Percentiles rank a stretch among this genome's conserved stretches.
Conservation (phyloP, 805 yeast species). For the Starmerella bombi region DNA sequence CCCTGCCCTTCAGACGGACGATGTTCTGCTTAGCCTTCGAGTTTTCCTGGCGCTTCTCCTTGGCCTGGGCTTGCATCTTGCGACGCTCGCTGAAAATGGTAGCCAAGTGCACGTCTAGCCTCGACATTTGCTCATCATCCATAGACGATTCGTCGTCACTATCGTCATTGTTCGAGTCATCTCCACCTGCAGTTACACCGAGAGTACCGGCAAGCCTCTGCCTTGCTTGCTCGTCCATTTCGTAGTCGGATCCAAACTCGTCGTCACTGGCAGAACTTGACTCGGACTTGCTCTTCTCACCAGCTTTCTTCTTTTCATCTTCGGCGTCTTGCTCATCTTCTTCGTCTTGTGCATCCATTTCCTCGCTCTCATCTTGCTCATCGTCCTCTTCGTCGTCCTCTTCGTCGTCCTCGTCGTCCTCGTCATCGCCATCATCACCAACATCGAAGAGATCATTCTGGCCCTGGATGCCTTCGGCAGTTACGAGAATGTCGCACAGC, state of each 20-base stretch:
- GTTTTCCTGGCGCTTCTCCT: slow-evolving; percentile 51
- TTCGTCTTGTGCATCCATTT: slow-evolving; percentile 16
- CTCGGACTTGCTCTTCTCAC: slow-evolving; percentile 3
- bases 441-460: slow-evolving; percentile 62
- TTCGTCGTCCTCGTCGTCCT: slow-evolving; percentile 30
- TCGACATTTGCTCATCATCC: slow-evolving; percentile 97
- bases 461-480: slow-evolving; percentile 73
- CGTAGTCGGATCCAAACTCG: slow-evolving; percentile 6
- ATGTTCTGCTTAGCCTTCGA: slow-evolving; percentile 67
- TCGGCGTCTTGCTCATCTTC: too few species aligned
- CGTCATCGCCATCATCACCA: slow-evolving; percentile 35
- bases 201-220: slow-evolving; percentile 16
- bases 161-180: slow-evolving; percentile 31
- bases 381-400: slow-evolving; percentile 31
- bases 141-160: slow-evolving; percentile 53
- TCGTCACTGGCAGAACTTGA: background rate
- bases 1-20: slow-evolving; percentile 61
- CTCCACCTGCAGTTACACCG: slow-evolving; percentile 8
- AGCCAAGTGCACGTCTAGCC: slow-evolving; percentile 72
- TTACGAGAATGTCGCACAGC: slow-evolving; percentile 41
- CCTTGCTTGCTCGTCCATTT: slow-evolving; percentile 20
- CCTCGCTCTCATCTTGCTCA: slow-evolving; percentile 26
- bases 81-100: slow-evolving; percentile 74
- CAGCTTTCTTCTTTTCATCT: background rate
- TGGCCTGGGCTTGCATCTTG: slow-evolving; percentile 44